Evolutionary conservation across 495 filamentous ascomycete species (phyloP).

Genomic region (Neurospora sublineolata): DNA sequence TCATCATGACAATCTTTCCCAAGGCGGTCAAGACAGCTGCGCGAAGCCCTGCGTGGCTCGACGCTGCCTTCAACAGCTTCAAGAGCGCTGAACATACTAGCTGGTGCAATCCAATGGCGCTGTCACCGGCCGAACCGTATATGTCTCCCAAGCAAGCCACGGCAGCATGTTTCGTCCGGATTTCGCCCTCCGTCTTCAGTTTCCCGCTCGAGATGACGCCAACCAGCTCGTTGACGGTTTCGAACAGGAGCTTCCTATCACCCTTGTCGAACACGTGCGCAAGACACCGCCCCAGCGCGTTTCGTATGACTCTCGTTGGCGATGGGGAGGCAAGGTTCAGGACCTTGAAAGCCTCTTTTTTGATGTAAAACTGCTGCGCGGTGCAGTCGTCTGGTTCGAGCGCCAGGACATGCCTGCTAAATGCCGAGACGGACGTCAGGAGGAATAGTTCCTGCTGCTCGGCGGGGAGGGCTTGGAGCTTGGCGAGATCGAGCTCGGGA

Average conservation of each 20-base stretch:
- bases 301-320: conserved; percentile 79
- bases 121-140: conserved; percentile 82
- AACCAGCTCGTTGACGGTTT: conserved; percentile 82
- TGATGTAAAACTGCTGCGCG: conserved; percentile 76
- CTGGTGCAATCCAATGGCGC: conserved; percentile 74
- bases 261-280: conserved; percentile 76
- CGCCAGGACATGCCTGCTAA: conserved; percentile 66
- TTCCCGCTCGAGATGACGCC: conserved; percentile 67
- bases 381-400: conserved; percentile 69
- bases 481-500: conserved; percentile 70
- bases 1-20: conserved; percentile 61
- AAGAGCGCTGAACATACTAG: conserved; percentile 58
- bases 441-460: conserved; percentile 95
- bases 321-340: conserved; percentile 75
- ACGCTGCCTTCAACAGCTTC: conserved; percentile 69
- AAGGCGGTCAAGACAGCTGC: conserved; percentile 73
- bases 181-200: conserved; percentile 57
- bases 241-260: conserved; percentile 83
- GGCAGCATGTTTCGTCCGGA: conserved; percentile 67
- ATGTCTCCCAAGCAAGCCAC: conserved; percentile 81
- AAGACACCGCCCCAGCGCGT: conserved; percentile 75
- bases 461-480: conserved; percentile 78
- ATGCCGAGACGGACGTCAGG: conserved; percentile 73
- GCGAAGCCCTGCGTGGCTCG: conserved; percentile 69
- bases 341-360: conserved; percentile 83